Evolutionary conservation across 1,284 basidiomycete genomes (phyloP).

Genomic region (Moesziomyces globuligerus): DNA sequence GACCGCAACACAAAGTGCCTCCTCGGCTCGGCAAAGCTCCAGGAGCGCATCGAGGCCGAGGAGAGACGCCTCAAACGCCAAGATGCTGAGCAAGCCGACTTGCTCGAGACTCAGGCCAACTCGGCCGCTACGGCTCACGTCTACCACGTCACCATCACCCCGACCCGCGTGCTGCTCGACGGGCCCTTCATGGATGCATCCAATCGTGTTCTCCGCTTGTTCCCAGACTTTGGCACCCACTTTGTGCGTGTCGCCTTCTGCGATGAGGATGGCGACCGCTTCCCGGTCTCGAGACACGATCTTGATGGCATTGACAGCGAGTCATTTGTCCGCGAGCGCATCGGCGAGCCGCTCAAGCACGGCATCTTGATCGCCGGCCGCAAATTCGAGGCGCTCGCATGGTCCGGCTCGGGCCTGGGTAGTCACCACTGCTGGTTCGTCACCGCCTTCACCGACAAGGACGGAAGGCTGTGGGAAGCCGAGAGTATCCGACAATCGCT

Average conservation of each 20-base stretch:
- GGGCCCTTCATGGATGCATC: slow-evolving; percentile 35
- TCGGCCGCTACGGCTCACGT: slow-evolving; percentile 26
- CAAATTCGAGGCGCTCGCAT: slow-evolving; percentile 28
- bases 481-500: slow-evolving; percentile 28
- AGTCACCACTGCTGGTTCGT: slow-evolving; percentile 41
- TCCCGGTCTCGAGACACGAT: slow-evolving; percentile 31
- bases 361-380: slow-evolving; percentile 32
- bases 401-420: slow-evolving; percentile 31
- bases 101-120: slow-evolving; percentile 2
- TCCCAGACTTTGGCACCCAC: slow-evolving; percentile 29
- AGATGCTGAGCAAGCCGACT: slow-evolving; percentile 1
- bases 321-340: slow-evolving; percentile 32
- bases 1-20: slow-evolving; percentile 22
- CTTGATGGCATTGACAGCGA: slow-evolving; percentile 29
- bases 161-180: slow-evolving; percentile 21
- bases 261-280: slow-evolving; percentile 40
- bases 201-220: slow-evolving; percentile 30
- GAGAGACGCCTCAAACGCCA: slow-evolving; percentile 18
- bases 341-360: slow-evolving; percentile 24
- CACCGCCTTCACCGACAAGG: slow-evolving; percentile 27
- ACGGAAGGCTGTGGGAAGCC: slow-evolving; percentile 26
- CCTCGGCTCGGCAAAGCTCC: slow-evolving; percentile 13
- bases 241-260: slow-evolving; percentile 30
- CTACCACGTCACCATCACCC: slow-evolving; percentile 32
- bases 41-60: slow-evolving; percentile 12